Evolutionary conservation across 306 rosid species (phyloP).

Genomic region (Prunus davidiana): DNA sequence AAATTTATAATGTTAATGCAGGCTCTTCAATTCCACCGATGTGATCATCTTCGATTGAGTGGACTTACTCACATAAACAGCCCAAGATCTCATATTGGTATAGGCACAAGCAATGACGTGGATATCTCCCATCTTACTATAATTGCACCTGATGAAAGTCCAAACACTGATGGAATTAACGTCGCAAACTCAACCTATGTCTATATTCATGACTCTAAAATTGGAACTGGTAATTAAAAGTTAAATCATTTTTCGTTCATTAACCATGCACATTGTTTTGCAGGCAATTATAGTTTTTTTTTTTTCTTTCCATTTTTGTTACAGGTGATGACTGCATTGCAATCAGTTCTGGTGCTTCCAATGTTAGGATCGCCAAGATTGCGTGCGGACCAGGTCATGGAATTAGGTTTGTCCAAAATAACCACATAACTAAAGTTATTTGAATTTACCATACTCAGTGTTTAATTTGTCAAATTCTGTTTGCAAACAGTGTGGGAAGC

Average conservation of each 20-base stretch:
- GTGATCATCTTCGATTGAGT: background rate
- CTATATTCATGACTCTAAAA: constrained; percentile 7
- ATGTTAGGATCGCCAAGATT: constrained; percentile 21
- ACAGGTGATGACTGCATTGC: constrained; percentile 59
- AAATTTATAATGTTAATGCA: background rate
- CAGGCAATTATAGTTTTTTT: background rate
- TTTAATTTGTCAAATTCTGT: background rate
- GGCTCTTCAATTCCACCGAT: background rate
- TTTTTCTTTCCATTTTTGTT: background rate
- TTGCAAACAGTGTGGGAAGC: constrained; percentile 14
- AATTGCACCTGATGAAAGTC: constrained; percentile 24
- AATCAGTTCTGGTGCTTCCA: constrained; percentile 24
- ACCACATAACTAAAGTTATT: background rate
- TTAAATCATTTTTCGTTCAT: background rate
- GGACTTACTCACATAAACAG: constrained; percentile 12
- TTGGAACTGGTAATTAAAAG: constrained; percentile 26
- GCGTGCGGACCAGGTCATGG: constrained; percentile 58
- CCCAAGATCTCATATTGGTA: constrained; percentile 9
- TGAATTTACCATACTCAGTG: background rate
- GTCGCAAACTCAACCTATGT: background rate
- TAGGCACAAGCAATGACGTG: background rate
- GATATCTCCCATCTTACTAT: constrained; percentile 6
- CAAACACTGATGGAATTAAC: constrained; percentile 34
- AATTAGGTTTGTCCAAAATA: constrained; percentile 39
- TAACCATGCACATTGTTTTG: background rate